Percentiles rank a stretch among this genome's conserved stretches.
phyloP scores from a whole-genome alignment of 2,329 filamentous ascomycete species.

The Fusarium lyarnte region DNA sequence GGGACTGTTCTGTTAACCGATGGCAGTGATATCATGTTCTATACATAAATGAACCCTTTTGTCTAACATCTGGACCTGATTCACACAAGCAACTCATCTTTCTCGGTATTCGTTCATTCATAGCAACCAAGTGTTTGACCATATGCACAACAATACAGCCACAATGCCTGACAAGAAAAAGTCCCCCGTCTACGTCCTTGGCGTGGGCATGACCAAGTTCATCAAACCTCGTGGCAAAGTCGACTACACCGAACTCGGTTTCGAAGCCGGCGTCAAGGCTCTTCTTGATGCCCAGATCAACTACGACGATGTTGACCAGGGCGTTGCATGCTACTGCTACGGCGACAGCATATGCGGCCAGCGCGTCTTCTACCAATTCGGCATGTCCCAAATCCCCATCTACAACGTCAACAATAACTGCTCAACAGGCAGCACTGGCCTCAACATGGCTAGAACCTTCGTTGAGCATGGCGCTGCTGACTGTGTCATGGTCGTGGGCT shows the following conservation, averaged over 20 bases:
- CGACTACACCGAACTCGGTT: constrained; percentile 94
- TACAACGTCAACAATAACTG: constrained; percentile 99
- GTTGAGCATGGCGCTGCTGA: constrained; percentile 84
- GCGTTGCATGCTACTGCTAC: constrained; percentile 97
- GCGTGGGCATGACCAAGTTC: constrained; percentile 99
- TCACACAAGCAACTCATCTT: not conserved
- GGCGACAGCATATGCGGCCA: constrained; percentile 95
- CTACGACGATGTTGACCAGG: constrained; percentile 96
- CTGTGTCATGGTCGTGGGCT: constrained; percentile 90
- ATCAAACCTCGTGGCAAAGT: constrained; percentile 95
- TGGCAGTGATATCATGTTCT: constrained; percentile 11
- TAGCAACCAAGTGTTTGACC: constrained; percentile 22
- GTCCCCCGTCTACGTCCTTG: constrained; percentile 81
- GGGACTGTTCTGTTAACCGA: not conserved
- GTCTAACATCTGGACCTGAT: not conserved
- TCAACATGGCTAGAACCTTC: constrained; percentile 84
- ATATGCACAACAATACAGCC: not conserved
- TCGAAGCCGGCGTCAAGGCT: constrained; percentile 90
- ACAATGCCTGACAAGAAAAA: constrained; percentile 61
- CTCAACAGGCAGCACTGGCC: constrained; percentile 90
- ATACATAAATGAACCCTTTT: not conserved
- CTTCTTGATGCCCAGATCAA: constrained; percentile 88
- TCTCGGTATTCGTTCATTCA: not conserved
- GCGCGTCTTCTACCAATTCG: constrained; percentile 98
- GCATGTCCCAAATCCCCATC: constrained; percentile 95